Base-by-base conservation (phyloP, 1,284 basidiomycete species). In the Fomitopsis schrenkii region DNA sequence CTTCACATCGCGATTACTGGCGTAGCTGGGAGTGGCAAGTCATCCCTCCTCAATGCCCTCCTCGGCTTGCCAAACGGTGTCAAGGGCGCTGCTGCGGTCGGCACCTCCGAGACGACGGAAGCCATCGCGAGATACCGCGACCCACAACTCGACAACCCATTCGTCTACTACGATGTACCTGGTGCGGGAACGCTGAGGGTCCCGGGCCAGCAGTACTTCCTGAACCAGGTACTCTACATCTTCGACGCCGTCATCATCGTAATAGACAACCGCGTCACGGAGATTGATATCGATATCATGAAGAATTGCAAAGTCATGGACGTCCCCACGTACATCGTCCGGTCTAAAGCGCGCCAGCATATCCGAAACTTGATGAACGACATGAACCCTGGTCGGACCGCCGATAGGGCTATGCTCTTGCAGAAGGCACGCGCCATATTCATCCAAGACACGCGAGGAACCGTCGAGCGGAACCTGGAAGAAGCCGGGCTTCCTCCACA, bases 221-320 rank as follows among this genome's bases (percentile, higher is more conserved):
- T 40, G 15, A 33, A 26, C 5, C 59, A 60, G 42, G 59, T 26
- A 5, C 36, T 60, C 33, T 60, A 48, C 40, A 33, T 30, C 33
- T 60, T 60, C 44, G 59, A 60, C 45, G 41, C 41, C 19, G 56
- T 60, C 42, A 50, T 60, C 30, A 54, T 60, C 28, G 22, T 60
- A 2, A 12, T 42, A 42, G 48, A 50, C 48, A 36, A 60, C 35
- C 59, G 59, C 44, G 55, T 60, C 36, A 55, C 38, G 9, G 48
- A 55, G 35, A 40, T 28, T 19, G 59, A 60, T 22, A 22, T 44
- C 36, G 59, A 33, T 33, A 60, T 60, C 12, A 28, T 60, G 42
- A 22, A 19, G 22, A 56, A 56, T 44, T 56, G 53, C n/a, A 8
- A 41, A 40, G 44, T 26, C 33, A 50, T 60, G 26, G 12, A 55